Conservation (phyloP, 208 protist species). For the Leishmania aethiopica region DNA sequence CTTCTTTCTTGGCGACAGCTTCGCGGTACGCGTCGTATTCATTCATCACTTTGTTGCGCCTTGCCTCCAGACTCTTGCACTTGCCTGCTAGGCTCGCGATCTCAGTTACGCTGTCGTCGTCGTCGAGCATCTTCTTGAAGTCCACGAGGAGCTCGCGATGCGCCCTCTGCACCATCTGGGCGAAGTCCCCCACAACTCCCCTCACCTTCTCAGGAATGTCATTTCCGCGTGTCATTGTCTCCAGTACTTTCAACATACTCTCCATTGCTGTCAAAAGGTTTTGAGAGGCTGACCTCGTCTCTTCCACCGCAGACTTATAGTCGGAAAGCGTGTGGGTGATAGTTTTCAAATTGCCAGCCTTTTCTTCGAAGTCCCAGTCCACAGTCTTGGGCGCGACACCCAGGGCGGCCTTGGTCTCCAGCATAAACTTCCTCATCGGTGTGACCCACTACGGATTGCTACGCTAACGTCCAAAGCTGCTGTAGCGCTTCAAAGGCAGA, state of each 20-base stretch:
- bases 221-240: conserved; percentile 24
- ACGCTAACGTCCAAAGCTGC: not conserved
- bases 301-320: conserved; percentile 34
- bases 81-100: conserved; percentile 34
- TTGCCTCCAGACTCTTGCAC: conserved; percentile 44
- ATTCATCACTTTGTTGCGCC: conserved; percentile 45
- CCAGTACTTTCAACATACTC: conserved; percentile 39
- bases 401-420: conserved; percentile 43
- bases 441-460: not conserved
- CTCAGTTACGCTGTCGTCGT: conserved; percentile 22
- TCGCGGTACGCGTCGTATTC: conserved; percentile 71
- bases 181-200: conserved; percentile 13
- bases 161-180: conserved; percentile 20
- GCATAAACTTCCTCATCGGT: conserved; percentile 57
- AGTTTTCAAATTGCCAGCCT: conserved; percentile 27
- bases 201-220: conserved; percentile 24
- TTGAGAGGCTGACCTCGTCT: conserved; percentile 36
- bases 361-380: conserved; percentile 48
- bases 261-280: conserved; percentile 32
- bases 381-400: conserved; percentile 45
- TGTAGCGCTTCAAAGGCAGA: not conserved
- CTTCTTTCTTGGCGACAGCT: conserved; percentile 48
- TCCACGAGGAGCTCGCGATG: conserved; percentile 24
- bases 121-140: conserved; percentile 43
- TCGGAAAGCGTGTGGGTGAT: conserved; percentile 23